Evolutionary conservation across 1,284 basidiomycete species (phyloP).

Genomic region (Coniferiporia sulphurascens): DNA sequence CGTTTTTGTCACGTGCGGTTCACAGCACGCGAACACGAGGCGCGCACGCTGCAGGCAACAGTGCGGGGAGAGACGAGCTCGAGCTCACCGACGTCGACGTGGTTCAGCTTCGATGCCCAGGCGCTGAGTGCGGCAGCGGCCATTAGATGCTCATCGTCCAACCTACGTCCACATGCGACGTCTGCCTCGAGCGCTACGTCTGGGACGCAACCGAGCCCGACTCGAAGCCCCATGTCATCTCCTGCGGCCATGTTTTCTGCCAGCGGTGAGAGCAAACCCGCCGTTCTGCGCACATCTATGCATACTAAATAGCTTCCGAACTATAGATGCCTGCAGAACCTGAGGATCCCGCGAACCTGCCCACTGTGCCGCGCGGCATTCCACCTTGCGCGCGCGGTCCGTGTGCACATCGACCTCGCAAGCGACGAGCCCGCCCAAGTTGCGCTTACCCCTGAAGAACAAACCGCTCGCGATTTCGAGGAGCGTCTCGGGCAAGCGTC

Average conservation of each 20-base stretch:
- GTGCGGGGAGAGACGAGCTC: neutral
- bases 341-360: slow-evolving; percentile 11
- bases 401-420: slow-evolving; percentile 15
- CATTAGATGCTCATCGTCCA: slow-evolving; percentile 40
- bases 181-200: slow-evolving; percentile 42
- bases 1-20: neutral
- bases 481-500: neutral
- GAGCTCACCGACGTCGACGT: neutral
- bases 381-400: slow-evolving; percentile 9
- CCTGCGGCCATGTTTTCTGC: slow-evolving; percentile 44
- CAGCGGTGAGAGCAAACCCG: neutral
- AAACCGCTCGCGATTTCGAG: neutral
- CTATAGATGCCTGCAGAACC: slow-evolving; percentile 15
- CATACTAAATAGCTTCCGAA: neutral
- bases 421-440: neutral
- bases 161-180: slow-evolving; percentile 41
- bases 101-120: neutral
- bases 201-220: slow-evolving; percentile 26
- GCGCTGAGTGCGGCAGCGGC: neutral
- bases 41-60: neutral
- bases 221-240: slow-evolving; percentile 35
- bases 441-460: neutral
- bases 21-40: neutral
- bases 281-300: neutral
- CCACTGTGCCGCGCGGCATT: slow-evolving; percentile 12